phyloP scores from a whole-genome alignment of 495 filamentous ascomycete genomes.

The Alectoria sarmentosa region DNA sequence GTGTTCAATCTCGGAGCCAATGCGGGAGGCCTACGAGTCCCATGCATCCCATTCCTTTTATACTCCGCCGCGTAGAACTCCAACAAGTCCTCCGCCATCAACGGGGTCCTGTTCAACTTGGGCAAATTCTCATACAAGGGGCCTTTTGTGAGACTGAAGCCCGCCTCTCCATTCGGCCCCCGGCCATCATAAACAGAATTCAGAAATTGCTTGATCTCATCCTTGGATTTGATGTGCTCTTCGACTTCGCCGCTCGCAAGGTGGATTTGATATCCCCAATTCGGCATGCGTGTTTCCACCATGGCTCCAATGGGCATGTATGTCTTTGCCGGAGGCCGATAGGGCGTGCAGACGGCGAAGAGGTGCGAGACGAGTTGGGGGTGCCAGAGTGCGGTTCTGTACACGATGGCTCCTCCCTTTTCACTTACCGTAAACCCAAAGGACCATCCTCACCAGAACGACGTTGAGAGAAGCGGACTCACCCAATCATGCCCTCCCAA shows the following conservation, averaged over 20 bases:
- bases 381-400: constrained; percentile 61
- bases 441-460: too few relatives aligned
- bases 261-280: constrained; percentile 78
- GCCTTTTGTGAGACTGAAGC: constrained; percentile 50
- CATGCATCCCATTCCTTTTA: constrained; percentile 62
- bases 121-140: constrained; percentile 48
- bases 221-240: constrained; percentile 44
- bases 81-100: constrained; percentile 57
- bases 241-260: constrained; percentile 62
- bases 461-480: constrained; percentile 26
- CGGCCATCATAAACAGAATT: constrained; percentile 59
- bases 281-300: constrained; percentile 52
- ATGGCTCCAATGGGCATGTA: constrained; percentile 49
- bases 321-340: constrained; percentile 40
- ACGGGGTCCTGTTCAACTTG: constrained; percentile 38
- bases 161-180: constrained; percentile 44
- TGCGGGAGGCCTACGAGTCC: constrained; percentile 52
- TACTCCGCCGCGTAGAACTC: constrained; percentile 71
- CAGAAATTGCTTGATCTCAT: constrained; percentile 59
- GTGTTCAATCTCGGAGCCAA: not conserved
- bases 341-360: constrained; percentile 77
- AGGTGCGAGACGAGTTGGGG: constrained; percentile 64
- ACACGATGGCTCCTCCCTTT: constrained; percentile 51
- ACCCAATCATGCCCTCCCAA: constrained; percentile 87
- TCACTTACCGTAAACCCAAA: not conserved